These are phyloP conservation scores for Candida maris DNA, from an alignment of 805 yeast genomes.

Conservation along the genomic window DNA sequence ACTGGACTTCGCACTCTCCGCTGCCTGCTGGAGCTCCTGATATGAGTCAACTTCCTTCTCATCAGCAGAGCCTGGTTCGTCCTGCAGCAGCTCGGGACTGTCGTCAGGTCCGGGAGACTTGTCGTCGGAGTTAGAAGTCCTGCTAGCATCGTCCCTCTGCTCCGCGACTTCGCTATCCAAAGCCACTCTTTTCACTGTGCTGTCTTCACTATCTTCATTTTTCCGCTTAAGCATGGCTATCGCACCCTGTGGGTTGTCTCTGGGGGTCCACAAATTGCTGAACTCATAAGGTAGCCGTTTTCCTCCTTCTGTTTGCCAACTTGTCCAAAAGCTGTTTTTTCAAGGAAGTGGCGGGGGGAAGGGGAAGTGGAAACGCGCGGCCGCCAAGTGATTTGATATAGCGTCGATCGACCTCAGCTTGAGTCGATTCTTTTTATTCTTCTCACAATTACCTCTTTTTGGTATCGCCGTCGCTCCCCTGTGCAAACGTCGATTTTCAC, in stretches of 20 bases:
- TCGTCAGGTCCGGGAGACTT: constrained; percentile 4
- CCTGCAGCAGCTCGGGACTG: constrained; percentile 3
- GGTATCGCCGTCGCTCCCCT: no score
- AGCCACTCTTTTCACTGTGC: constrained; percentile 64
- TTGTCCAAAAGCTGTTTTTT: no score
- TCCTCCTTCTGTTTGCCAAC: no score
- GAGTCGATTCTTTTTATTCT: no score
- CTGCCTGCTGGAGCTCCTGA: background rate
- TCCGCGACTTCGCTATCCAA: constrained; percentile 58
- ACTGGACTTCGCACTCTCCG: background rate
- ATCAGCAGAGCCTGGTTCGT: constrained; percentile 1
- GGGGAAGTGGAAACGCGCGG: no score
- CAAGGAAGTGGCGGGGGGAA: no score
- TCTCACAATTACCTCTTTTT: no score
- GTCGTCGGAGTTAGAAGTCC: constrained; percentile 38
- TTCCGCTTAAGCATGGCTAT: constrained; percentile 53
- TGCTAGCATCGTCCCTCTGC: constrained; percentile 36
- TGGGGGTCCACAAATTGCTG: constrained; percentile 4
- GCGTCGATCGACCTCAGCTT: no score
- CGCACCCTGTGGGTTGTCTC: background rate
- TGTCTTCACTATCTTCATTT: constrained; percentile 60
- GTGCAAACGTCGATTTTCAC: no score
- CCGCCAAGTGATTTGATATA: no score
- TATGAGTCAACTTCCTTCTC: background rate
- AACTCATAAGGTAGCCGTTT: no score